Percentiles rank a stretch among this genome's conserved stretches.
Conservation (phyloP, 2,329 filamentous ascomycete species). For the Diaporthe citrichinensis region DNA sequence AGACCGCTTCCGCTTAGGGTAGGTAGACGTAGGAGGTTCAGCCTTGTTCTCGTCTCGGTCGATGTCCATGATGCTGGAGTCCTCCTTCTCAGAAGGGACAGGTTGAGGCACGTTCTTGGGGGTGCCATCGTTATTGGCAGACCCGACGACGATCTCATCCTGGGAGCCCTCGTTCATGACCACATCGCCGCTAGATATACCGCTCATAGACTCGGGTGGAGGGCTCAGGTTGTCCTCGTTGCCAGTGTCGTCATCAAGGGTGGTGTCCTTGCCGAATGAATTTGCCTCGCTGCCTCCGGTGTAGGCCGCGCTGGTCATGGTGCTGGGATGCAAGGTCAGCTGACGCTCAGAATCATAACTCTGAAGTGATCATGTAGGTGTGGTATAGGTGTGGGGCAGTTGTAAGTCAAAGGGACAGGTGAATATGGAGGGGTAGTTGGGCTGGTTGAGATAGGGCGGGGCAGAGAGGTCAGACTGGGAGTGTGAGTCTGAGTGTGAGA, state of each 20-base stretch:
- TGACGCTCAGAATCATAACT: background rate
- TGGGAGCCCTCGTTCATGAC: constrained; percentile 54
- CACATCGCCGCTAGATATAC: constrained; percentile 55
- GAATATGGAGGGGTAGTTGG: background rate
- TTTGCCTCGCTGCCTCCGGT: background rate
- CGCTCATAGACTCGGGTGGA: constrained; percentile 56
- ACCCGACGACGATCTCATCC: constrained; percentile 68
- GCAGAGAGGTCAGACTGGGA: background rate
- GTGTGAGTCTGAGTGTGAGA: background rate
- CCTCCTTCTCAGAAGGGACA: constrained; percentile 58
- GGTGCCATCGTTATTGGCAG: constrained; percentile 55
- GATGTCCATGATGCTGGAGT: constrained; percentile 8
- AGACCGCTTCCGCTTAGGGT: constrained; percentile 70
- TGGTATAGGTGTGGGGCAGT: background rate
- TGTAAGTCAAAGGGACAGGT: background rate
- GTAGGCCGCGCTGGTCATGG: constrained; percentile 32
- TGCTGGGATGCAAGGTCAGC: constrained; percentile 4
- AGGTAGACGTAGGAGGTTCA: constrained; percentile 41
- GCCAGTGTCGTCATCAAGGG: constrained; percentile 55
- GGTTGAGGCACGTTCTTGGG: constrained; percentile 54
- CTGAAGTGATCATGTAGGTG: background rate
- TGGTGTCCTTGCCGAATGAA: constrained; percentile 42
- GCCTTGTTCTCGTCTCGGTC: background rate
- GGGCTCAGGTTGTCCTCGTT: constrained; percentile 61
- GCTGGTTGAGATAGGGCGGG: background rate